Conservation (phyloP, 2,329 filamentous ascomycete genomes). For the Botryosphaeria dothidea region DNA sequence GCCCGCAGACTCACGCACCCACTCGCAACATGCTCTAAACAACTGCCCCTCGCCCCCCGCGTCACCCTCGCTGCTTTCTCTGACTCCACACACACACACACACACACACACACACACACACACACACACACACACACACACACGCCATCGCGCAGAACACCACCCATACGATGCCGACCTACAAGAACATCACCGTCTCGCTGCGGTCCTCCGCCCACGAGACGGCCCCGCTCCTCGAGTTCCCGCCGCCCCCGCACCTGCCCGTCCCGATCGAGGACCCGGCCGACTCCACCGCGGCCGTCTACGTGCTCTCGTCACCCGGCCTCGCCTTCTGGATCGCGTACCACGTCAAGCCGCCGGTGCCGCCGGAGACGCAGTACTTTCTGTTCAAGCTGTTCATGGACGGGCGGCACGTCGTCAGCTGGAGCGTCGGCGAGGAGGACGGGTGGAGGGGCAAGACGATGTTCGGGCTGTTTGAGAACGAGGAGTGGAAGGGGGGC, state of each 20-base stretch:
- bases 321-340: constrained; percentile 15
- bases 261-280: background rate
- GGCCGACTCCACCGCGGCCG: background rate
- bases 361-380: constrained; percentile 18
- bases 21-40: too few species aligned
- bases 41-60: too few species aligned
- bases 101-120: background rate
- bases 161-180: constrained; percentile 9
- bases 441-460: constrained; percentile 47
- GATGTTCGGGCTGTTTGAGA: constrained; percentile 46
- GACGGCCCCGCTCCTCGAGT: constrained; percentile 12
- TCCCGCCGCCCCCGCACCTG: constrained; percentile 4
- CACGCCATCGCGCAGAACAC: background rate
- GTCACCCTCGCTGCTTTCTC: too few species aligned
- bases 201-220: constrained; percentile 4
- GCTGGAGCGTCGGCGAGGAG: constrained; percentile 46
- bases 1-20: too few species aligned
- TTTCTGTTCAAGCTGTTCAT: constrained; percentile 52
- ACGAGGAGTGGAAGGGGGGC: constrained; percentile 29
- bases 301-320: constrained; percentile 11
- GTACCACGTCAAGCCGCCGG: constrained; percentile 18
- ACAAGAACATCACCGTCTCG: constrained; percentile 14
- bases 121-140: background rate
- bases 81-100: too few species aligned
- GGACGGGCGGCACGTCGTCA: constrained; percentile 40